Conservation (phyloP, 257 asterid genomes). For the Voacanga thouarsii region DNA sequence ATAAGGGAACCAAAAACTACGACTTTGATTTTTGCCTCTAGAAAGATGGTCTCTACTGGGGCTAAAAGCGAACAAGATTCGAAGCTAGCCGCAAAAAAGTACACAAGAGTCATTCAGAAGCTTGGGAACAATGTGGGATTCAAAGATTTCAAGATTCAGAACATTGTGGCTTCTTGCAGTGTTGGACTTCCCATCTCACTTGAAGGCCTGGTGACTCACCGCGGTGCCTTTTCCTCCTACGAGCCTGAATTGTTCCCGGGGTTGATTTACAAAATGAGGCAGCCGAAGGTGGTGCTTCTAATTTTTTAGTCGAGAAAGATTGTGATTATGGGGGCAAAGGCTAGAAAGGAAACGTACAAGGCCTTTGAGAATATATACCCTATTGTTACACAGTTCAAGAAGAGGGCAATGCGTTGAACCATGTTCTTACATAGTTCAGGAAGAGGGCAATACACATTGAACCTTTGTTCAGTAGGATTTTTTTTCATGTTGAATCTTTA, state of each 20-base stretch:
- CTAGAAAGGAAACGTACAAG: neutral
- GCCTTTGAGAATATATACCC: constrained; percentile 14
- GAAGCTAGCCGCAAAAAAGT: too few relatives aligned
- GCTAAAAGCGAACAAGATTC: too few relatives aligned
- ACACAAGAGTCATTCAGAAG: too few relatives aligned
- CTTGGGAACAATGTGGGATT: too few relatives aligned
- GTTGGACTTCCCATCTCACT: constrained; percentile 20
- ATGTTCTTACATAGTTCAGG: too few relatives aligned
- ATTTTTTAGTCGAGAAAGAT: constrained; percentile 23
- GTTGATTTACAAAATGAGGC: constrained; percentile 24
- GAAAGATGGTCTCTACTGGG: too few relatives aligned
- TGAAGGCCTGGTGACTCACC: constrained; percentile 1
- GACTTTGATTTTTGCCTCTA: too few relatives aligned
- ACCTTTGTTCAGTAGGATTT: too few relatives aligned
- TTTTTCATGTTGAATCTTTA: too few relatives aligned
- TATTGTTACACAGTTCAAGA: constrained; percentile 5
- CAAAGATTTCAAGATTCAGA: constrained; percentile 15
- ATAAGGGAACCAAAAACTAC: too few relatives aligned
- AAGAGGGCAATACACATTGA: too few relatives aligned
- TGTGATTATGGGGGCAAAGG: constrained; percentile 25
- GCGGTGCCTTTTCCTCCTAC: constrained; percentile 1
- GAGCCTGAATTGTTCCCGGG: constrained; percentile 32
- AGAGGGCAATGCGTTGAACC: neutral
- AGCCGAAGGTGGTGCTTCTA: constrained; percentile 9
- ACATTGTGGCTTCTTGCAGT: constrained; percentile 12